Conservation (phyloP, 495 filamentous ascomycete species). For the Neurospora sp. region DNA sequence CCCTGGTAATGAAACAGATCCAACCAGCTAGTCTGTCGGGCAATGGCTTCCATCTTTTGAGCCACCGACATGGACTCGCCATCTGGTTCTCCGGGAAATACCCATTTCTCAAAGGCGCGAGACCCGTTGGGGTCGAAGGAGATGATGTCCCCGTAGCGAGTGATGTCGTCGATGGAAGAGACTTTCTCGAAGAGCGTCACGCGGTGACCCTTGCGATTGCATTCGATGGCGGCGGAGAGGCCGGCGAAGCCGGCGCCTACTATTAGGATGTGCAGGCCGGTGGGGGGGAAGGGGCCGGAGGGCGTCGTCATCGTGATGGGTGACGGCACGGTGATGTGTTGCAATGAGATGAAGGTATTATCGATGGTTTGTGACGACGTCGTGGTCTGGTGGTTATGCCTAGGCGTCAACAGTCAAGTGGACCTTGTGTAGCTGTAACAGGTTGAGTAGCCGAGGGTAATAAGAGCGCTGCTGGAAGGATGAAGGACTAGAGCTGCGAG, state of each 20-base stretch:
- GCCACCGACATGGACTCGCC: constrained; percentile 27
- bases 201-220: constrained; percentile 29
- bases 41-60: constrained; percentile 38
- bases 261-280: constrained; percentile 48
- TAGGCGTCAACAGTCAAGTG: no score
- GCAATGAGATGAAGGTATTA: not conserved
- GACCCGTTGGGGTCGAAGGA: constrained; percentile 41
- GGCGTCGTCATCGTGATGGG: constrained; percentile 9
- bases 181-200: constrained; percentile 29
- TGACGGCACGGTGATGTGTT: not conserved
- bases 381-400: not conserved
- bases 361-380: not conserved
- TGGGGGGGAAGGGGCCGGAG: constrained; percentile 6
- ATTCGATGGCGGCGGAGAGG: constrained; percentile 51
- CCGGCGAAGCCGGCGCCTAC: constrained; percentile 56
- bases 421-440: no score
- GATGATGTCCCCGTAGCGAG: constrained; percentile 41
- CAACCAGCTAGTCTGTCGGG: constrained; percentile 32
- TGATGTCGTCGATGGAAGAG: constrained; percentile 30
- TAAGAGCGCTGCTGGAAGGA: not conserved
- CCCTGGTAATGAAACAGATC: constrained; percentile 25
- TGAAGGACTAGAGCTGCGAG: no score
- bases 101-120: constrained; percentile 36
- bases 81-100: not conserved
- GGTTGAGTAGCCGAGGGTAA: not conserved